Conservation (phyloP, 1,284 basidiomycete species). For the Ceratobasidium sp. region DNA sequence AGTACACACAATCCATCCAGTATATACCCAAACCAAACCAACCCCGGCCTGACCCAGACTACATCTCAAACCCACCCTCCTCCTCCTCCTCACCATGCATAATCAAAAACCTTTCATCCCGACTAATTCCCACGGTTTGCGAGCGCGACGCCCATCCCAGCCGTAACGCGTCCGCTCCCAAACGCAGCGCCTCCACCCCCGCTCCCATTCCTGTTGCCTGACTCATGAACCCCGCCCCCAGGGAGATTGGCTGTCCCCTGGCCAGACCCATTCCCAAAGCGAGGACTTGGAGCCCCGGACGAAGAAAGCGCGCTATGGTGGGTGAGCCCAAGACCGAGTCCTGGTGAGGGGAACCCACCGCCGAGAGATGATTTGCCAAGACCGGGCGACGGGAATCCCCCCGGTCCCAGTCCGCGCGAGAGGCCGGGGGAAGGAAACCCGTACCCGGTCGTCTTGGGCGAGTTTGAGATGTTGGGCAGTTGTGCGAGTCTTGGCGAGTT, state of each 20-base stretch:
- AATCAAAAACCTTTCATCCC: too few relatives aligned
- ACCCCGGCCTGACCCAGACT: neutral
- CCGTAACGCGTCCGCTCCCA: conserved; percentile 10
- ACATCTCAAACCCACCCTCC: neutral
- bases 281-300: too few relatives aligned
- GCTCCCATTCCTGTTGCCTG: neutral
- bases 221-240: neutral
- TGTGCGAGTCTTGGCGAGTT: conserved; percentile 6
- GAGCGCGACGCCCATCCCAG: conserved; percentile 34
- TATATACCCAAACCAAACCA: too few relatives aligned
- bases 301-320: too few relatives aligned
- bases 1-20: too few relatives aligned
- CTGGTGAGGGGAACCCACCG: neutral
- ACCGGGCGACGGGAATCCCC: conserved; percentile 18
- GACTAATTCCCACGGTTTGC: conserved; percentile 20
- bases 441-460: neutral
- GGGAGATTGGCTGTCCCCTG: neutral
- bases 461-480: neutral
- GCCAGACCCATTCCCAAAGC: neutral
- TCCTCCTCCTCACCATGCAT: conserved; percentile 2
- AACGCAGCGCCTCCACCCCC: neutral
- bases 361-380: neutral
- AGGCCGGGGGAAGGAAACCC: conserved; percentile 24
- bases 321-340: too few relatives aligned
- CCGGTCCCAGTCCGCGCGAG: neutral